Evolutionary conservation across 2,329 filamentous ascomycete species (phyloP).

Genomic region (Cryphonectria naterciae): DNA sequence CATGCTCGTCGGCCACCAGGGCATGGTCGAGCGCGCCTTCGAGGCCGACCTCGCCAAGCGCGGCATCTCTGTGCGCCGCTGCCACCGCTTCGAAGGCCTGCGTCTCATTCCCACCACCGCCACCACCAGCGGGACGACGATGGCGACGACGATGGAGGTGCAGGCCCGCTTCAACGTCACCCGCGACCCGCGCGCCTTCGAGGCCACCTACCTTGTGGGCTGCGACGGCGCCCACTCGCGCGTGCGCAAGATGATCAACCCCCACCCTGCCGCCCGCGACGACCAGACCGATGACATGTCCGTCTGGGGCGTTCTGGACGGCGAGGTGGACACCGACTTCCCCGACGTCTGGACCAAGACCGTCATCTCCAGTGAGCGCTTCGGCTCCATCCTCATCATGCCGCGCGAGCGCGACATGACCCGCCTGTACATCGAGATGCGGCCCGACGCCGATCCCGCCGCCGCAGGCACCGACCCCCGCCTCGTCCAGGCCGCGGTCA

Average conservation of each 20-base stretch:
- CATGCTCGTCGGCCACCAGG: slow-evolving; percentile 53
- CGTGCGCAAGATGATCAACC: slow-evolving; percentile 64
- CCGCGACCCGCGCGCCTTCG: slow-evolving; percentile 35
- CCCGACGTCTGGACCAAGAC: slow-evolving; percentile 78
- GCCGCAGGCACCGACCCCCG: slow-evolving; percentile 52
- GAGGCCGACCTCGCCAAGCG: slow-evolving; percentile 57
- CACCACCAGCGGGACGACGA: no score
- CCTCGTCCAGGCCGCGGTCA: slow-evolving; percentile 65
- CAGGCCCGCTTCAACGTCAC: slow-evolving; percentile 45
- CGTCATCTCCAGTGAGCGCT: slow-evolving; percentile 67
- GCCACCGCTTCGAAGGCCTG: slow-evolving; percentile 37
- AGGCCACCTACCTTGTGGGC: slow-evolving; percentile 24
- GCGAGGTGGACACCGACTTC: slow-evolving; percentile 71
- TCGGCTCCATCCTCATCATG: slow-evolving; percentile 74
- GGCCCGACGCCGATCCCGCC: slow-evolving; percentile 43
- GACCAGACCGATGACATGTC: slow-evolving; percentile 57
- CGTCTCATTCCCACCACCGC: slow-evolving; percentile 37
- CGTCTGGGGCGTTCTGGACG: slow-evolving; percentile 72
- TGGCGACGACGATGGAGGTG: slow-evolving; percentile 42
- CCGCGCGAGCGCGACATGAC: slow-evolving; percentile 76
- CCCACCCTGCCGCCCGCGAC: slow-evolving; percentile 53
- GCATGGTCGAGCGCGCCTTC: slow-evolving; percentile 62
- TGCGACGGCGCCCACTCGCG: slow-evolving; percentile 69
- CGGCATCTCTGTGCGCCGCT: slow-evolving; percentile 51
- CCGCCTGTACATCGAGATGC: slow-evolving; percentile 63